Conservation (phyloP, 2,329 filamentous ascomycete genomes). For the Fusarium caatingaense region DNA sequence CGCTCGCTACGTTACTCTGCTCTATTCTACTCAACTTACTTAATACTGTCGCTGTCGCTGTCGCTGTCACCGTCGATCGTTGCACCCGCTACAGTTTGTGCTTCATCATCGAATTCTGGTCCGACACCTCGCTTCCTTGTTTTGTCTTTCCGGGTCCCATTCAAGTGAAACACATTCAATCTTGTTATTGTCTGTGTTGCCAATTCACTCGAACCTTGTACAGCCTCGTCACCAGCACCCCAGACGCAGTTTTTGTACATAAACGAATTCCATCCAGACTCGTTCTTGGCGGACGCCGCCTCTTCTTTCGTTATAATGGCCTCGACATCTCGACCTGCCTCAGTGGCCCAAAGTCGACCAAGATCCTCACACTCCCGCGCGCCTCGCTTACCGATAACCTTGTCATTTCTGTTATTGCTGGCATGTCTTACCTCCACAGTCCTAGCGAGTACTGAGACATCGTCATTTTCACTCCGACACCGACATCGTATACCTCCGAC, state of each 20-base stretch:
- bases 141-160: constrained; percentile 32
- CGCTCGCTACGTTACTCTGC: neutral
- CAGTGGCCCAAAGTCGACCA: constrained; percentile 4
- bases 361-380: constrained; percentile 6
- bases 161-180: constrained; percentile 45
- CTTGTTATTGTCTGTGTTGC: constrained; percentile 28
- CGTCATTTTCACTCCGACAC: constrained; percentile 25
- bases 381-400: constrained; percentile 26
- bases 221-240: constrained; percentile 4
- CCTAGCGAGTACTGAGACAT: constrained; percentile 35
- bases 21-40: neutral
- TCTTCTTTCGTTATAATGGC: constrained; percentile 39
- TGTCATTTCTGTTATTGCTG: constrained; percentile 35
- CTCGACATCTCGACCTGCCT: constrained; percentile 16
- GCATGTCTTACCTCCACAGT: constrained; percentile 41
- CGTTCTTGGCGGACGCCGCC: constrained; percentile 23
- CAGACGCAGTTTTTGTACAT: neutral
- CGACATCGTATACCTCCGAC: constrained; percentile 17
- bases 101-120: constrained; percentile 18
- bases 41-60: neutral
- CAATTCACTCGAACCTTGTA: constrained; percentile 18
- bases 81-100: constrained; percentile 14
- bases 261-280: neutral
- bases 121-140: constrained; percentile 23
- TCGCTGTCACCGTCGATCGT: neutral